Base-by-base conservation (phyloP, 2,329 filamentous ascomycete species). In the Myriosclerotinia curreyana region DNA sequence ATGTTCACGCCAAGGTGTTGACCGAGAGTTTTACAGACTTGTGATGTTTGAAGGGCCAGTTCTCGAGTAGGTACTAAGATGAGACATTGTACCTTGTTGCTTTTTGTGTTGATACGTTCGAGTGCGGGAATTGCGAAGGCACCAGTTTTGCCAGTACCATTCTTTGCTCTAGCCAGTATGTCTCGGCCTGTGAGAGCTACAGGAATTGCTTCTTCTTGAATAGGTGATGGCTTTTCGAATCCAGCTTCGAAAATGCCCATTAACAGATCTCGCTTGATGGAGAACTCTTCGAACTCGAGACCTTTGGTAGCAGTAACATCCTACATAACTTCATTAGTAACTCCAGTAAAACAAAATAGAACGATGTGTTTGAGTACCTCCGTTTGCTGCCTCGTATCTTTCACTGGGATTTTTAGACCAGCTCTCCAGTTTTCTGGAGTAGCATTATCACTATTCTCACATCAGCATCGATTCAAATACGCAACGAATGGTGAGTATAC, bases 191-290 rank as follows among this genome's bases (percentile, higher is more conserved):
- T 96, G 64, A 99, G 84, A 59, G 95, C 95, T 70, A 99, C 94
- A 55, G 95, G 95, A 74, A 99, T 97, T 63, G 95, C 92, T 80
- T 98, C 95, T 87, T 99, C 95, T 86, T 99, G 95, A 73, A 99
- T 99, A 14, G 95, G 95, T 64, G 95, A 99, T 20, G 95, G 95
- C 80, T 96, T 97, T 77, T 99, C 95, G 77, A 97, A 99, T 68
- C 95, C 95, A 71, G 95, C 95, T 81, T 99, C 95, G 77, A 98
- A 99, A 70, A 99, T 98, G 68, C 95, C 95, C 94, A 98, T 99
- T 80, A 99, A 86, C 67, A 99, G 81, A 76, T 96, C 91, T 75
- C 95, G 86, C 81, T 96, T 96, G 72, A 99, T 88, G 70, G 90
- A 90, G 76, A 99, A 97, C 71, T 98, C 91, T 78, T 99, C 96